Conservation (phyloP, 2,329 filamentous ascomycete genomes). For the Blastomyces silverae region DNA sequence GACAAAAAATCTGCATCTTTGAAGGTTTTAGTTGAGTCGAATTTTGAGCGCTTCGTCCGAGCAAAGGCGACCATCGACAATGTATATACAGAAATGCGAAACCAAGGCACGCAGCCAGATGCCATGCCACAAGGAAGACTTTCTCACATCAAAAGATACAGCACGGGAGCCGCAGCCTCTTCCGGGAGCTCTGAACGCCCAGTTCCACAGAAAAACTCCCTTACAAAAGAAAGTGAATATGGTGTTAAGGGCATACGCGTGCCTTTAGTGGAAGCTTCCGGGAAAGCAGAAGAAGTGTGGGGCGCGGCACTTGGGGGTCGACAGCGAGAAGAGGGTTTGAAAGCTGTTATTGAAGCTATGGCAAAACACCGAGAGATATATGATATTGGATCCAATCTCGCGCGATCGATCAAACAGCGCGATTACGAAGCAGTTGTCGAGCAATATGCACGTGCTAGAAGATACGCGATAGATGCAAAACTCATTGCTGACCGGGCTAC, state of each 20-base stretch:
- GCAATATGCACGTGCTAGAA: constrained; percentile 76
- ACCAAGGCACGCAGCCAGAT: constrained; percentile 54
- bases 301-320: constrained; percentile 85
- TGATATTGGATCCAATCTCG: constrained; percentile 68
- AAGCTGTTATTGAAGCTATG: constrained; percentile 66
- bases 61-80: constrained; percentile 98
- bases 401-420: constrained; percentile 79
- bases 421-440: constrained; percentile 86
- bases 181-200: constrained; percentile 41
- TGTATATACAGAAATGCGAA: constrained; percentile 92
- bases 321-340: constrained; percentile 83
- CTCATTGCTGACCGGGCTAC: constrained; percentile 56
- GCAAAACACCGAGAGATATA: constrained; percentile 76
- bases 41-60: constrained; percentile 96
- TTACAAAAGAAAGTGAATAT: constrained; percentile 88
- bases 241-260: constrained; percentile 81
- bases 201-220: constrained; percentile 70
- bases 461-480: constrained; percentile 70
- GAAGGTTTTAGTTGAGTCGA: constrained; percentile 92
- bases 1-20: constrained; percentile 96
- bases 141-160: constrained; percentile 51
- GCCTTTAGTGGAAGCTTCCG: constrained; percentile 79
- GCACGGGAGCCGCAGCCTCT: constrained; percentile 33
- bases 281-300: constrained; percentile 96
- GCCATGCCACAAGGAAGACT: constrained; percentile 15